Evolutionary conservation across 2,329 filamentous ascomycete species (phyloP).

Genomic region (Chaetomium sp.): DNA sequence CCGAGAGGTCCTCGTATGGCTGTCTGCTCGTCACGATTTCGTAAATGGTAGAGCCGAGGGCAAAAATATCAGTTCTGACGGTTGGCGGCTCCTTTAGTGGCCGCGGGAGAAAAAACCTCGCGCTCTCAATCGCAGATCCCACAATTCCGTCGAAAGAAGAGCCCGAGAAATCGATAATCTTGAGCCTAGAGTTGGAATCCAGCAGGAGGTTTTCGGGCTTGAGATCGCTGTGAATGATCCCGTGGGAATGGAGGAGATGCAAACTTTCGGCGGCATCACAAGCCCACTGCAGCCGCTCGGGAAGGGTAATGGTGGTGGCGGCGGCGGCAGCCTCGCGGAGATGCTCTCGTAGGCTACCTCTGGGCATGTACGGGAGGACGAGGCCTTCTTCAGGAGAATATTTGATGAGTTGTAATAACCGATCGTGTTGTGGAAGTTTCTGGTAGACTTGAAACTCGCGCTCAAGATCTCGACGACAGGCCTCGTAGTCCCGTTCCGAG

Average conservation of each 20-base stretch:
- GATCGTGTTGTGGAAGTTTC: conserved; percentile 6
- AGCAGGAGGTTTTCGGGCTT: conserved; percentile 7
- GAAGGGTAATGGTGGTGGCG: neutral
- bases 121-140: conserved; percentile 4
- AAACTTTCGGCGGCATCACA: conserved; percentile 4
- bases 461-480: conserved; percentile 1
- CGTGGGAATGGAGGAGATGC: conserved; percentile 4
- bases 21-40: conserved; percentile 7
- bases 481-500: conserved; percentile 1
- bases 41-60: conserved; percentile 5
- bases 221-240: conserved; percentile 6
- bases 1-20: conserved; percentile 4
- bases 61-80: conserved; percentile 5
- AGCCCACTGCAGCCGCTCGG: conserved; percentile 5
- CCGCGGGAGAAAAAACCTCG: conserved; percentile 3
- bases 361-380: conserved; percentile 4
- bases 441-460: conserved; percentile 6
- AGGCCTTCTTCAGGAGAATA: conserved; percentile 6
- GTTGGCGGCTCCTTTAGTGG: conserved; percentile 1
- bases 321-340: neutral
- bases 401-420: conserved; percentile 1
- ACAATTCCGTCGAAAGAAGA: conserved; percentile 6
- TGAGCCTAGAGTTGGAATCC: conserved; percentile 3
- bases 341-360: conserved; percentile 3
- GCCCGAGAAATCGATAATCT: conserved; percentile 7